Conservation (phyloP, 495 filamentous ascomycete genomes). For the Aspergillus funiculosus region DNA sequence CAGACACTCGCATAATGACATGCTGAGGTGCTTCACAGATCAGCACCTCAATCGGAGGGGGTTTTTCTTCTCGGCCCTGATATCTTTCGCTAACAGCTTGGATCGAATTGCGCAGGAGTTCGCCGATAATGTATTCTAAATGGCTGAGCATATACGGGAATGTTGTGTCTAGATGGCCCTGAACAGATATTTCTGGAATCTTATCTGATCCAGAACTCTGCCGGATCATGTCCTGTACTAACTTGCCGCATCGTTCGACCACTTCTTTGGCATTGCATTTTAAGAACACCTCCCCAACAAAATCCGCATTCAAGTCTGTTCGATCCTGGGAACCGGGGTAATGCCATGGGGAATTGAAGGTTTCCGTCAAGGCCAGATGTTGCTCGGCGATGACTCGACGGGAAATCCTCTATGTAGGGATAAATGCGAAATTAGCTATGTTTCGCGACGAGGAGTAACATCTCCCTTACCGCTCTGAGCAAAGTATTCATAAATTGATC, state of each 20-base stretch:
- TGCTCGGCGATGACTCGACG: conserved; percentile 96
- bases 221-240: conserved; percentile 61
- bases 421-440: neutral
- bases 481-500: conserved; percentile 95
- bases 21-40: conserved; percentile 93
- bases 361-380: conserved; percentile 93
- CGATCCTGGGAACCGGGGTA: conserved; percentile 69
- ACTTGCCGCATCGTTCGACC: conserved; percentile 71
- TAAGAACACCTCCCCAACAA: conserved; percentile 92
- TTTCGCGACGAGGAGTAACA: neutral
- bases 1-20: conserved; percentile 92
- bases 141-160: conserved; percentile 97
- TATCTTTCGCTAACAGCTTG: conserved; percentile 81
- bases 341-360: conserved; percentile 88
- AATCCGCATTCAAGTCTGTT: conserved; percentile 65
- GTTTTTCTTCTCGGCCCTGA: conserved; percentile 33
- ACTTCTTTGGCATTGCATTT: conserved; percentile 90
- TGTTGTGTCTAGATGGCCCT: conserved; percentile 79
- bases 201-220: conserved; percentile 63
- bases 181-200: conserved; percentile 77
- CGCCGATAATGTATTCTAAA: conserved; percentile 93
- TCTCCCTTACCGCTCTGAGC: conserved; percentile 67
- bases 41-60: conserved; percentile 84
- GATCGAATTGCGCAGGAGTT: conserved; percentile 90
- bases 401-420: conserved; percentile 78